Evolutionary conservation across 805 yeast species (phyloP), one percentile per base, ranked within the genome.

Genomic region (Lipomyces orientalis): DNA sequence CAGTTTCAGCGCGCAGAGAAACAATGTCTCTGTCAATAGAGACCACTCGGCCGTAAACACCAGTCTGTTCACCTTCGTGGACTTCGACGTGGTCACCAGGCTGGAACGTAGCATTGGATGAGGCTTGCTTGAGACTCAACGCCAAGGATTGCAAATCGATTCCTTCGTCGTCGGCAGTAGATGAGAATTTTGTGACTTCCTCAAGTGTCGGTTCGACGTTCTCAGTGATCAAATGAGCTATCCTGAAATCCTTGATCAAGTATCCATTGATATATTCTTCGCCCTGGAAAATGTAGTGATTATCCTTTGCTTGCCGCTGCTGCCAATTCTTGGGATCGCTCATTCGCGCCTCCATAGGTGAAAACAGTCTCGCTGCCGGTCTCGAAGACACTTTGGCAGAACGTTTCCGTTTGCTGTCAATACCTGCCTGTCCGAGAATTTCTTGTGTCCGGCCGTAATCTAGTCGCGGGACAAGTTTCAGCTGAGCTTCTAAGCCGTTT

Each of bases 71-170:
- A 77, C 99, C 99, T 71, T 88, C 87, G 62, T 90, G 84, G 60
- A 95, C 90, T 79, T 93, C 97, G 59, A 95, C 97, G 73, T 90
- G 86, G 78, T 95, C 99, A 73, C 97, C 98, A 5, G 96, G 91
- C 78, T 92, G 97, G 81, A 93, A 94, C 2, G 84, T 79, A 43
- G 87, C 83, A 35, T 84, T 80, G 29, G 85, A 82, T 49, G 84
- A 84, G 62, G 86, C 82, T 1, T 87, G 81, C 70, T 91, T 91
- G 73, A 95, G 83, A n/a, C 91, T 86, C 70, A 93, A 91, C 1
- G 97, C 95, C 72, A 95, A 87, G 0, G 93, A 87, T 3, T 93
- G 87, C 65, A 95, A 82, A 76, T 95, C 98, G 73, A 95, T 85
- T n/a, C 93, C 93, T 68, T 91, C 96, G 55, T 91, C 94, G 43